A percentile compares a stretch with the other conserved stretches of the same genome.
These are phyloP conservation scores for Plenodomus lindquistii DNA, from an alignment of 2,329 filamentous ascomycete genomes.

Conservation along the genomic window DNA sequence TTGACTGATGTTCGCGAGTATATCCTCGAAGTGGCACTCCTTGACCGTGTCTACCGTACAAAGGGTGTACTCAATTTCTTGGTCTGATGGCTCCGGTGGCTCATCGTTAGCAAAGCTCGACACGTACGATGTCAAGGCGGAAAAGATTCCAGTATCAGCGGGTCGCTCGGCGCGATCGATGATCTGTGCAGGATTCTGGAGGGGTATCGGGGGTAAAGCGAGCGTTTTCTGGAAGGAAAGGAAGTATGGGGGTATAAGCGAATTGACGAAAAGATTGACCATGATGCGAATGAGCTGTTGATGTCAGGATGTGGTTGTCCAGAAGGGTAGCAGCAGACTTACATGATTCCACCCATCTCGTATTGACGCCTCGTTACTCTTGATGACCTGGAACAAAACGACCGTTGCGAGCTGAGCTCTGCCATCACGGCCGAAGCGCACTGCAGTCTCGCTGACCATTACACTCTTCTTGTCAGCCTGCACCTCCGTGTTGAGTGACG, in stretches of 20 bases:
- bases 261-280: constrained; percentile 95
- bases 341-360: constrained; percentile 78
- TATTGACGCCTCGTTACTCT: constrained; percentile 79
- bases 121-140: constrained; percentile 92
- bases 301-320: constrained; percentile 43
- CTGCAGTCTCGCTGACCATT: constrained; percentile 97
- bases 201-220: constrained; percentile 77
- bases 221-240: constrained; percentile 65
- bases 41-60: constrained; percentile 94
- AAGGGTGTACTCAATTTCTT: constrained; percentile 93
- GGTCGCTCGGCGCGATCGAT: constrained; percentile 83
- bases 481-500: constrained; percentile 89
- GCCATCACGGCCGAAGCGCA: constrained; percentile 92
- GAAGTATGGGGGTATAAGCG: constrained; percentile 83
- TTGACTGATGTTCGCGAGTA: constrained; percentile 79
- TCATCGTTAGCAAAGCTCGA: constrained; percentile 99
- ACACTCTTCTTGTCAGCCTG: constrained; percentile 89
- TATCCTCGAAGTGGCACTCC: constrained; percentile 79
- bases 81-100: constrained; percentile 93
- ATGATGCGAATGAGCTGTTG: constrained; percentile 82
- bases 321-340: constrained; percentile 44
- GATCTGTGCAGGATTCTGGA: constrained; percentile 88
- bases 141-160: constrained; percentile 84
- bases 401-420: constrained; percentile 91
- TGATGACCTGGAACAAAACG: constrained; percentile 91